A percentile compares a stretch with the other conserved stretches of the same genome.
These are phyloP conservation scores for Yarrowia hollandica DNA, from an alignment of 805 yeast species.

Conservation along the genomic window DNA sequence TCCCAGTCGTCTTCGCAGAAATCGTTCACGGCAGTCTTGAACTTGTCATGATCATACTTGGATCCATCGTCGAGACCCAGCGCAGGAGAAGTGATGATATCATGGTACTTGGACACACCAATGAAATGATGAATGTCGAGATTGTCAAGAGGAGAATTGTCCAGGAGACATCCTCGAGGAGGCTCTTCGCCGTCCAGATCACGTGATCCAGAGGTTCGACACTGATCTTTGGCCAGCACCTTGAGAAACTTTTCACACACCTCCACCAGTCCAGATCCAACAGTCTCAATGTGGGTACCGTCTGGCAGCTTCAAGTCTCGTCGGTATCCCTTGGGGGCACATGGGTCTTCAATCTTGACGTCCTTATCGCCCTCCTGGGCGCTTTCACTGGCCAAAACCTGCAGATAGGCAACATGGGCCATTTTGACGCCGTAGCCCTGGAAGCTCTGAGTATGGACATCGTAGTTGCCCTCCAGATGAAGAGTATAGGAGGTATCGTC, in stretches of 20 bases:
- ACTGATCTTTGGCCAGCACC: constrained; percentile 26
- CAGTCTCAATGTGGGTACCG: constrained; percentile 39
- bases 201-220: constrained; percentile 44
- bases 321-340: constrained; percentile 66
- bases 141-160: constrained; percentile 87
- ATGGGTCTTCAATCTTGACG: constrained; percentile 63
- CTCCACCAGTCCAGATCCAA: constrained; percentile 79
- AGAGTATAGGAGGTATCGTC: constrained; percentile 71
- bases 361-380: constrained; percentile 30
- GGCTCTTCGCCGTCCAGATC: constrained; percentile 67
- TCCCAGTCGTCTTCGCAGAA: constrained; percentile 82
- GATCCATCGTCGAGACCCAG: constrained; percentile 74
- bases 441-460: constrained; percentile 93
- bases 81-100: constrained; percentile 81
- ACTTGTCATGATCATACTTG: constrained; percentile 69
- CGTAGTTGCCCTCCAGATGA: constrained; percentile 59
- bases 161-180: constrained; percentile 82
- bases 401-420: constrained; percentile 67
- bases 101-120: constrained; percentile 97
- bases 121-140: constrained; percentile 78
- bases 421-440: constrained; percentile 98
- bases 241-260: constrained; percentile 55
- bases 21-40: constrained; percentile 62
- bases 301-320: constrained; percentile 31
- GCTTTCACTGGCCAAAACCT: neutral